Conservation (phyloP, 2,329 filamentous ascomycete genomes). For the Penicillium sclerotigenum region DNA sequence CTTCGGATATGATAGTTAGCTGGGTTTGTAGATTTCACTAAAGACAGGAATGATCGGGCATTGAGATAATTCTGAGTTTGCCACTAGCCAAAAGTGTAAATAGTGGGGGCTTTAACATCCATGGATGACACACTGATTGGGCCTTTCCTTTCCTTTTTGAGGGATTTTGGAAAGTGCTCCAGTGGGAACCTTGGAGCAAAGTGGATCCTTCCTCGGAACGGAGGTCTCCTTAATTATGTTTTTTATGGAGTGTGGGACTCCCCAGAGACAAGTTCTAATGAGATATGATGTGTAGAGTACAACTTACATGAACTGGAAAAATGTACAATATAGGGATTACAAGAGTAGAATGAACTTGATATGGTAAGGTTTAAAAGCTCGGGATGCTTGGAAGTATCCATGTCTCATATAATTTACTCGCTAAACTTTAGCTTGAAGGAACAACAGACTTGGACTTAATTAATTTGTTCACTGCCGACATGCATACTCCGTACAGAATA, state of each 20-base stretch:
- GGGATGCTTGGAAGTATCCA: neutral
- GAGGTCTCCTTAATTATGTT: slow-evolving; percentile 6
- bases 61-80: slow-evolving; percentile 13
- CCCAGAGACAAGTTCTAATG: neutral
- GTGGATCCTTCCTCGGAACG: slow-evolving; percentile 20
- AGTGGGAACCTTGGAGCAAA: slow-evolving; percentile 11
- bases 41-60: neutral
- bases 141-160: slow-evolving; percentile 10
- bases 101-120: neutral
- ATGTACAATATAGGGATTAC: neutral
- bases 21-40: neutral
- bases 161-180: slow-evolving; percentile 13
- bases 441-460: neutral
- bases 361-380: neutral
- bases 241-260: slow-evolving; percentile 1
- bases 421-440: neutral
- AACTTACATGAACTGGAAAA: neutral
- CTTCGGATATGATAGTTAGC: too few relatives aligned
- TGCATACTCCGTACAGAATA: neutral
- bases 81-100: neutral
- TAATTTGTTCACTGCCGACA: neutral
- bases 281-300: neutral
- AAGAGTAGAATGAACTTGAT: neutral
- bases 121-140: neutral
- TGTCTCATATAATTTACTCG: neutral